Evolutionary conservation across 805 yeast genomes (phyloP).

Genomic region (Spathaspora arborariae): DNA sequence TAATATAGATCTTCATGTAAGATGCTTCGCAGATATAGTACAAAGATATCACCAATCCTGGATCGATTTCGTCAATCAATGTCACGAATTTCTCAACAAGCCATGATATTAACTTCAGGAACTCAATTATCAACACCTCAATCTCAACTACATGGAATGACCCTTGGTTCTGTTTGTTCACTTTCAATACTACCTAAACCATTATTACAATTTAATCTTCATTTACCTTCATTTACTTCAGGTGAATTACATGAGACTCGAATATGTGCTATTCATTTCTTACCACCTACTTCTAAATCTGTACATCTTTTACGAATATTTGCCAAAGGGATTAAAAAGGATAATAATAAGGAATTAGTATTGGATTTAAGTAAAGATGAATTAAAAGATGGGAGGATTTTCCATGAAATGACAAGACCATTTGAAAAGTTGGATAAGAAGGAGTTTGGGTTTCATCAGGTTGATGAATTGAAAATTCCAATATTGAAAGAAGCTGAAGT

Average conservation of each 20-base stretch:
- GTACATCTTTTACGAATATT: conserved; percentile 64
- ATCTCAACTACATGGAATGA: conserved; percentile 59
- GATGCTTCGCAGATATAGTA: background rate
- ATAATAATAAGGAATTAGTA: conserved; percentile 17
- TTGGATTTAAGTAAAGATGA: conserved; percentile 24
- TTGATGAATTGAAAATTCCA: conserved; percentile 38
- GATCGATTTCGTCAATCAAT: conserved; percentile 28
- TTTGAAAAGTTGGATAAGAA: conserved; percentile 35
- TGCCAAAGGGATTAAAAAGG: conserved; percentile 53
- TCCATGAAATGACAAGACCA: conserved; percentile 51
- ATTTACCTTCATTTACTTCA: conserved; percentile 81
- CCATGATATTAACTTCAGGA: conserved; percentile 39
- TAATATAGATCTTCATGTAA: too few species aligned
- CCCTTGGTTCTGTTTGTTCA: conserved; percentile 83
- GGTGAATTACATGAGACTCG: conserved; percentile 50
- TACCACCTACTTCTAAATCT: conserved; percentile 57
- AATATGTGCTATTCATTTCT: conserved; percentile 68
- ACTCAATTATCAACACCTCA: conserved; percentile 13
- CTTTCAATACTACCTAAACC: conserved; percentile 76
- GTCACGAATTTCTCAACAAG: conserved; percentile 38
- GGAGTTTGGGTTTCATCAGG: conserved; percentile 21
- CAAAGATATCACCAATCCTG: background rate
- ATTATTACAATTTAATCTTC: conserved; percentile 79
- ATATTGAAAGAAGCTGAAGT: conserved; percentile 54
- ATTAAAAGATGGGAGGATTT: conserved; percentile 30